Evolutionary conservation across 2,329 filamentous ascomycete species (phyloP).

Genomic region (Pyricularia sp.): DNA sequence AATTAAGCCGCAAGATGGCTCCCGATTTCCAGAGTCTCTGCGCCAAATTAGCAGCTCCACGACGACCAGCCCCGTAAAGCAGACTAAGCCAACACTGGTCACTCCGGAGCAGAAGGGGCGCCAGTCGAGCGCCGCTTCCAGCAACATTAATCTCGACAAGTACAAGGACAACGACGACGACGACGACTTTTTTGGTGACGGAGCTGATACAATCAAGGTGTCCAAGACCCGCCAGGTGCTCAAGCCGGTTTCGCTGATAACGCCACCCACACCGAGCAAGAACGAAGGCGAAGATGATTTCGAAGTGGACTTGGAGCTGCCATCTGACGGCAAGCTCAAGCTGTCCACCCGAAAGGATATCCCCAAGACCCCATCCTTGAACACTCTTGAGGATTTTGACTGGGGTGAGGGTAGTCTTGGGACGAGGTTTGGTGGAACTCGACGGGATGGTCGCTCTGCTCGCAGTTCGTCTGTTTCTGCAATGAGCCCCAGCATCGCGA

Average conservation of each 20-base stretch:
- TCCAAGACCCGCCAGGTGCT: conserved; percentile 46
- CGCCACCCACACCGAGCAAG: conserved; percentile 45
- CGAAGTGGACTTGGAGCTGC: conserved; percentile 64
- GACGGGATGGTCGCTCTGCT: conserved; percentile 67
- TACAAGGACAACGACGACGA: conserved; percentile 55
- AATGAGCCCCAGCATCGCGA: conserved; percentile 86
- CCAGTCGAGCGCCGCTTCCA: conserved; percentile 24
- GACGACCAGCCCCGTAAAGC: conserved; percentile 41
- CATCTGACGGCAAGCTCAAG: conserved; percentile 54
- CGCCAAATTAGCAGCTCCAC: conserved; percentile 50
- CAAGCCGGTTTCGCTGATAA: conserved; percentile 43
- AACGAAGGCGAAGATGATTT: conserved; percentile 52
- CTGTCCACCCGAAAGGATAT: conserved; percentile 53
- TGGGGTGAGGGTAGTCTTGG: conserved; percentile 92
- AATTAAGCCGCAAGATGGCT: conserved; percentile 53
- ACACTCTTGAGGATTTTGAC: conserved; percentile 68
- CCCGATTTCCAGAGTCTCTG: conserved; percentile 57
- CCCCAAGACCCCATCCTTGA: conserved; percentile 50
- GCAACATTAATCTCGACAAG: conserved; percentile 46
- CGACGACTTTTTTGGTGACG: conserved; percentile 55
- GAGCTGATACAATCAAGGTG: conserved; percentile 58
- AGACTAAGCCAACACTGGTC: conserved; percentile 18
- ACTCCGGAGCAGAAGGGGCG: conserved; percentile 20
- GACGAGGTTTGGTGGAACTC: conserved; percentile 80
- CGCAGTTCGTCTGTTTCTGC: conserved; percentile 83